Evolutionary conservation across 257 asterid species (phyloP).

Genomic region (Solanum arcanum): DNA sequence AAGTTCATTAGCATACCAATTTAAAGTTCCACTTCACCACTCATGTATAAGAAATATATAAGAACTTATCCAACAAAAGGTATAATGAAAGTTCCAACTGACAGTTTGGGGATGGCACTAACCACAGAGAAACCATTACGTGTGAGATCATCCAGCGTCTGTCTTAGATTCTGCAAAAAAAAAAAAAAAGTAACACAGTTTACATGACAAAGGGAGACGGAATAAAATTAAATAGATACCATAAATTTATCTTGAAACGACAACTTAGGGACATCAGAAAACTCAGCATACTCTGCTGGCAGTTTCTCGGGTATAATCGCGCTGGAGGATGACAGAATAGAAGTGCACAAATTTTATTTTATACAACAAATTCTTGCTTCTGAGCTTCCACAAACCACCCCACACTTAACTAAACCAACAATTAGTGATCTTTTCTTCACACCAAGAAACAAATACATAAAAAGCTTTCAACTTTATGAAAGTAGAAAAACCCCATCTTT

Average conservation of each 20-base stretch:
- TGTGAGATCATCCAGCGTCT: conserved; percentile 94
- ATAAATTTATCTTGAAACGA: not conserved
- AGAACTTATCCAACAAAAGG: not conserved
- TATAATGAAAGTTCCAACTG: not conserved
- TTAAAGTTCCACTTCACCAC: not conserved
- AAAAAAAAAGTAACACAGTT: conserved; percentile 1
- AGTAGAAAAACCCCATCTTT: too few species aligned
- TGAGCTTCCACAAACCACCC: not conserved
- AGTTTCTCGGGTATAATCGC: not conserved
- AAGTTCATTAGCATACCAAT: not conserved
- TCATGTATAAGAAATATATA: not conserved
- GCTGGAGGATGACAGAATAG: not conserved
- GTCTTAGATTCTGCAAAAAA: conserved; percentile 68
- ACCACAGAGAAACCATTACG: conserved; percentile 93
- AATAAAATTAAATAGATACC: not conserved
- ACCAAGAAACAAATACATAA: too few species aligned
- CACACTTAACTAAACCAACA: too few species aligned
- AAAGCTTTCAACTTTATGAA: too few species aligned
- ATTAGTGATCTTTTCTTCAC: too few species aligned
- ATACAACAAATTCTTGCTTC: not conserved
- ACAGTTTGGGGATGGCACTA: conserved; percentile 28
- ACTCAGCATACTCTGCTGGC: not conserved
- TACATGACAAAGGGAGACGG: not conserved
- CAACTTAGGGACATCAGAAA: not conserved
- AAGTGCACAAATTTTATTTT: not conserved